Evolutionary conservation across 805 yeast genomes (phyloP).

Genomic region (Schwanniomyces sp.): DNA sequence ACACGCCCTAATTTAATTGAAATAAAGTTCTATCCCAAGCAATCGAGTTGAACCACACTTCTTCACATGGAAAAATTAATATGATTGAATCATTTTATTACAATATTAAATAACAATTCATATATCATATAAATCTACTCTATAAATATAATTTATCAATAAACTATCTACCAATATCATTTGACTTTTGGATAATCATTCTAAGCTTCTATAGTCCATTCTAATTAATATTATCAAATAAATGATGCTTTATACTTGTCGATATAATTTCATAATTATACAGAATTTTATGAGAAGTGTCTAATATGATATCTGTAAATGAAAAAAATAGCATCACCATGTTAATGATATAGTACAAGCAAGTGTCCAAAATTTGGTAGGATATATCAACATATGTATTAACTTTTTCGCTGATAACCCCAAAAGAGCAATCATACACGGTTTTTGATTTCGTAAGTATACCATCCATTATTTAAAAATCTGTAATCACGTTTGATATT

Average conservation of each 20-base stretch:
- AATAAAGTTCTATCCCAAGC: not conserved
- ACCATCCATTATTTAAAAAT: not conserved
- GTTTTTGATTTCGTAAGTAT: not conserved
- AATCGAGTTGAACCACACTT: constrained; percentile 21
- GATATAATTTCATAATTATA: constrained; percentile 15
- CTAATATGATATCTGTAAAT: constrained; percentile 15
- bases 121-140: too few species aligned
- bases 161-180: too few species aligned
- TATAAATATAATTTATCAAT: too few species aligned
- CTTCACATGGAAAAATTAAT: not conserved
- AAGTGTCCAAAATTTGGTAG: constrained; percentile 9
- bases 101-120: too few species aligned
- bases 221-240: constrained; percentile 24
- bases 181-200: too few species aligned
- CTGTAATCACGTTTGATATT: not conserved
- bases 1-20: constrained; percentile 21
- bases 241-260: constrained; percentile 18
- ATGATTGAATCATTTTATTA: too few species aligned
- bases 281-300: constrained; percentile 13
- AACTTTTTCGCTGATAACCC: not conserved
- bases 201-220: too few species aligned
- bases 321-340: constrained; percentile 10
- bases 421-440: not conserved
- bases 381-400: constrained; percentile 3
- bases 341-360: constrained; percentile 11